Evolutionary conservation across 2,329 filamentous ascomycete genomes (phyloP).

Genomic region (Esteya vermicola): DNA sequence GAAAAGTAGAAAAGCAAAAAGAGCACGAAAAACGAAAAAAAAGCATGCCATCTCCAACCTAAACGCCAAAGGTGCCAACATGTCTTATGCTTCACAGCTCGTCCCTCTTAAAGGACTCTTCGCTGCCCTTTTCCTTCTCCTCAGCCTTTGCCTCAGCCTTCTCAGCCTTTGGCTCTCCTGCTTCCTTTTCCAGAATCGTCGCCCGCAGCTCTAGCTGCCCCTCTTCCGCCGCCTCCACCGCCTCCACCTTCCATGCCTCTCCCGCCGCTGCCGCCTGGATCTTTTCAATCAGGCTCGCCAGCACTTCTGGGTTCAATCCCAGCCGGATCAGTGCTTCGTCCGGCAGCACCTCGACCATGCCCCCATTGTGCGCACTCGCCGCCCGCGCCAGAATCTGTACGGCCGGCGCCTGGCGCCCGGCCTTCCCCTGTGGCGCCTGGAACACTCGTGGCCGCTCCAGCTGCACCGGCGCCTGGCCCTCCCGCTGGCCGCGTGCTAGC

Average conservation of each 20-base stretch:
- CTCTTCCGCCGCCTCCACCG: constrained; percentile 53
- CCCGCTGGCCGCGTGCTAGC: constrained; percentile 31
- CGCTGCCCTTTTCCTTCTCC: constrained; percentile 21
- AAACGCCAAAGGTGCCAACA: background rate
- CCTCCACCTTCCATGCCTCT: constrained; percentile 68
- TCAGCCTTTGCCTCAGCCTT: background rate
- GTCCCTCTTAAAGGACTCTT: constrained; percentile 32
- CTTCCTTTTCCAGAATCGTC: constrained; percentile 34
- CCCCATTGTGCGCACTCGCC: constrained; percentile 40
- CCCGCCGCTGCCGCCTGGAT: constrained; percentile 54
- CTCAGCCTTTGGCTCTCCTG: background rate
- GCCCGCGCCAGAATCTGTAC: constrained; percentile 31
- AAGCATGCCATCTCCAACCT: too few species aligned
- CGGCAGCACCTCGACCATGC: constrained; percentile 44
- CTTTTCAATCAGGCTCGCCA: constrained; percentile 55
- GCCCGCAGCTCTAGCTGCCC: constrained; percentile 51
- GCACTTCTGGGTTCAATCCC: constrained; percentile 48
- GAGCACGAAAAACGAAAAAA: too few species aligned
- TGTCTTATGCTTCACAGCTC: constrained; percentile 28
- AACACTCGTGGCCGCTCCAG: constrained; percentile 30
- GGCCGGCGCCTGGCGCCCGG: constrained; percentile 13
- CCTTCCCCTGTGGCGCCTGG: constrained; percentile 11
- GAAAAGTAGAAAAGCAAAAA: too few species aligned
- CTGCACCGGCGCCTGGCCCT: constrained; percentile 30
- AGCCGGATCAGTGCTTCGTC: constrained; percentile 55